Percentiles rank a stretch among this genome's conserved stretches.
Evolutionary conservation across 352 stramenopile genomes (phyloP).

Genomic region (Blastocystis sp.): DNA sequence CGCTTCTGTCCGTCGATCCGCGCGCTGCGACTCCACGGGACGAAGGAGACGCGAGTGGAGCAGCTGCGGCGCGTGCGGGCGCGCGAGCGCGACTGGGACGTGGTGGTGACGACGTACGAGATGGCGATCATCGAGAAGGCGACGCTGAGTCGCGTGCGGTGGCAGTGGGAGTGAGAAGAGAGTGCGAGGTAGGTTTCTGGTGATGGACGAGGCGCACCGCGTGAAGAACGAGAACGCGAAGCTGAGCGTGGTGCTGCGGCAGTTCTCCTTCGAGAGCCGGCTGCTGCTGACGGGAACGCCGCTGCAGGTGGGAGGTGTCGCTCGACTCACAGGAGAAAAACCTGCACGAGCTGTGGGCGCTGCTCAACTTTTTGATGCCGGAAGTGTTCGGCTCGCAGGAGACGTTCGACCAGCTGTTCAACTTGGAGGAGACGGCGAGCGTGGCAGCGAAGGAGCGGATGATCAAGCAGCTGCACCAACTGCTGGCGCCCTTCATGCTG

Average conservation of each 20-base stretch:
- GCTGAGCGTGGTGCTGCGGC: constrained; percentile 57
- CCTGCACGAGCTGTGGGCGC: constrained; percentile 89
- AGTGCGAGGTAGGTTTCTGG: constrained; percentile 67
- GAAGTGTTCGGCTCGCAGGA: constrained; percentile 91
- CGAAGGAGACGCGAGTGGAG: constrained; percentile 76
- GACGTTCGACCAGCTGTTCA: constrained; percentile 77
- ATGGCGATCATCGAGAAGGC: constrained; percentile 85
- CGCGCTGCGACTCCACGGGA: constrained; percentile 88
- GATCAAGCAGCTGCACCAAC: constrained; percentile 76
- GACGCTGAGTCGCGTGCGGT: constrained; percentile 70
- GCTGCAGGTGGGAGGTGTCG: constrained; percentile 68
- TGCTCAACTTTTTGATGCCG: constrained; percentile 89
- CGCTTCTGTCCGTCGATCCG: constrained; percentile 84
- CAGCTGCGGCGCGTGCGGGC: constrained; percentile 63
- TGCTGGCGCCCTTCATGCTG: constrained; percentile 91
- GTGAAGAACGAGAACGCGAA: constrained; percentile 78
- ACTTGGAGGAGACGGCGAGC: constrained; percentile 58
- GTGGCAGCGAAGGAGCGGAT: constrained; percentile 39
- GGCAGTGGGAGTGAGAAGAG: not conserved
- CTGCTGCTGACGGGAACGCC: constrained; percentile 75
- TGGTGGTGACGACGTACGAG: constrained; percentile 92
- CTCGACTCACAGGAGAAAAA: constrained; percentile 79
- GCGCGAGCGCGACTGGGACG: constrained; percentile 54
- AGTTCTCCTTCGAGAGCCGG: constrained; percentile 57
- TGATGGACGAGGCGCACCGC: constrained; percentile 90